Evolutionary conservation across 352 stramenopile genomes (phyloP).

Genomic region (Globisporangium rhizosaccharum): DNA sequence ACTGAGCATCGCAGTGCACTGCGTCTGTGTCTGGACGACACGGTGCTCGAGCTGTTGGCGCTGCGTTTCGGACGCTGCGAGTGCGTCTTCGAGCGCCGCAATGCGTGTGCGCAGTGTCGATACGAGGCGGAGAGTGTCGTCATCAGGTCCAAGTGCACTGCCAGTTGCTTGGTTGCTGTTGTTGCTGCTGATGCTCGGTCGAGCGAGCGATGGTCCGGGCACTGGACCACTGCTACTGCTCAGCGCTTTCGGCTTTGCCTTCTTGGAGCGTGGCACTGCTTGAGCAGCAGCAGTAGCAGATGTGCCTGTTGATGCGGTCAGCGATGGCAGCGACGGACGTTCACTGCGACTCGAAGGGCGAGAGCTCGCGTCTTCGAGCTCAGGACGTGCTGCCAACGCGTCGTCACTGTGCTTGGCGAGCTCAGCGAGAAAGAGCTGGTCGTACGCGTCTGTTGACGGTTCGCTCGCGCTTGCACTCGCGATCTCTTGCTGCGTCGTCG

Average conservation of each 20-base stretch:
- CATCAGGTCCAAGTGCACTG: background rate
- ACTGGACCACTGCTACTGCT: no score
- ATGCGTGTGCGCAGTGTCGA: slow-evolving; percentile 8
- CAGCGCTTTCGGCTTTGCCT: slow-evolving; percentile 7
- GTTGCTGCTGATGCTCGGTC: no score
- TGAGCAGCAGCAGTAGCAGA: no score
- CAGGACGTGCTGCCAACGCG: slow-evolving; percentile 3
- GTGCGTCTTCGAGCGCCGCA: slow-evolving; percentile 18
- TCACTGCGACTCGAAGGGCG: slow-evolving; percentile 2
- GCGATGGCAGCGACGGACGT: slow-evolving; percentile 3
- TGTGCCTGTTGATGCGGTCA: background rate
- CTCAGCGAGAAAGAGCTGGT: slow-evolving; percentile 62
- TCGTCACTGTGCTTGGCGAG: slow-evolving; percentile 38
- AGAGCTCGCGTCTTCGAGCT: slow-evolving; percentile 4
- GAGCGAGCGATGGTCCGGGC: no score
- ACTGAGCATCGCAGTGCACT: slow-evolving; percentile 31
- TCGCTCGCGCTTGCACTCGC: background rate
- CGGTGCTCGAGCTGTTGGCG: slow-evolving; percentile 41
- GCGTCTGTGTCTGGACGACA: slow-evolving; percentile 28
- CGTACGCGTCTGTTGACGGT: slow-evolving; percentile 22
- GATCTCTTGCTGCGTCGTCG: background rate
- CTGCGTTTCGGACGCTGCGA: slow-evolving; percentile 21
- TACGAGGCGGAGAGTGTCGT: background rate
- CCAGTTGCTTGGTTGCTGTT: slow-evolving; percentile 8
- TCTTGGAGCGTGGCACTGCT: background rate